Percentiles rank a stretch among this genome's conserved stretches.
Conservation (phyloP, 768 basidiomycete genomes). For the Boletus reticuloceps region DNA sequence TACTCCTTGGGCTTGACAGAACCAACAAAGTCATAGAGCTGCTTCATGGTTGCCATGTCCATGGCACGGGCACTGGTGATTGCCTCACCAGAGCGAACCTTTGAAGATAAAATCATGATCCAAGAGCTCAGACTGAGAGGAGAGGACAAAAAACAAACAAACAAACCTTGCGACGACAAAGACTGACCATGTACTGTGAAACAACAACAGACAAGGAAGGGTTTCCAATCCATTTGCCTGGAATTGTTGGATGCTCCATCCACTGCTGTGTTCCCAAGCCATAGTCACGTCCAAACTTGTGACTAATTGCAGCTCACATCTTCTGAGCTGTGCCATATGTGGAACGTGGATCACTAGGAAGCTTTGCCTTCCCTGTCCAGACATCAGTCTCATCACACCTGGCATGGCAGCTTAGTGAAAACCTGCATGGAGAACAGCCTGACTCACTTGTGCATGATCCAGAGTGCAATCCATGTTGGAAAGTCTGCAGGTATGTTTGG, state of each 20-base stretch:
- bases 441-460: neutral
- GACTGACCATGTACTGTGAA: neutral
- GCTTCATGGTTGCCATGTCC: neutral
- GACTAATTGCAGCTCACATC: neutral
- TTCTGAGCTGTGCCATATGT: neutral
- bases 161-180: neutral
- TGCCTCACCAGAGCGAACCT: neutral
- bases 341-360: neutral
- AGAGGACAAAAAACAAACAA: neutral
- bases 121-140: too few species aligned
- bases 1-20: neutral
- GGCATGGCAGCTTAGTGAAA: too few species aligned
- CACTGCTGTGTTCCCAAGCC: neutral
- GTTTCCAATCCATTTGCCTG: neutral
- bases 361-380: neutral
- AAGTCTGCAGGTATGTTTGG: neutral
- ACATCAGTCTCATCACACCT: neutral
- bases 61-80: neutral
- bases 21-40: neutral
- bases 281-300: neutral
- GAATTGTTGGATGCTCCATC: neutral
- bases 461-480: neutral
- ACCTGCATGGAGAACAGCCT: too few species aligned
- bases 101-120: neutral
- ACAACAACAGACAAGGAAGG: neutral